phyloP scores from a whole-genome alignment of 140 eudicot genomes.

The Cichorium intybus region DNA sequence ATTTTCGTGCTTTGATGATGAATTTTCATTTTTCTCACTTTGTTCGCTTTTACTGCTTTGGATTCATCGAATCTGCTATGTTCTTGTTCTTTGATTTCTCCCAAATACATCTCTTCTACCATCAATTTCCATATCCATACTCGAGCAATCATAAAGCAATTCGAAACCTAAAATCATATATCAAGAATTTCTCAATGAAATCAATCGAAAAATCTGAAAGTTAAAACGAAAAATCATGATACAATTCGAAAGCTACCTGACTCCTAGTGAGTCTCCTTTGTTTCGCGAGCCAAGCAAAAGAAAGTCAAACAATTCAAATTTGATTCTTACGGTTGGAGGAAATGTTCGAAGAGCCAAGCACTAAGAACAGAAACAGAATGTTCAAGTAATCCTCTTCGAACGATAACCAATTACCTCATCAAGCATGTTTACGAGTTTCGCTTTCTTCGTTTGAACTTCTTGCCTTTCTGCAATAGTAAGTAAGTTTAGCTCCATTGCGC shows the following conservation, averaged over 20 bases:
- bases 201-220: background rate
- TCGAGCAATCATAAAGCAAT: slow-evolving; percentile 96
- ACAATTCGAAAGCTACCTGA: no score
- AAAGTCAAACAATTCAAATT: background rate
- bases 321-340: slow-evolving; percentile 80
- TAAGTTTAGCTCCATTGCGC: slow-evolving; percentile 42
- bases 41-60: slow-evolving; percentile 41
- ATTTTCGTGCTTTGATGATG: slow-evolving; percentile 30
- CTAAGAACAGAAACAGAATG: slow-evolving; percentile 93
- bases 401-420: slow-evolving; percentile 61
- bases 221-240: no score
- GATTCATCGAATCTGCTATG: slow-evolving; percentile 37
- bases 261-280: slow-evolving; percentile 89
- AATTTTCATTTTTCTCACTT: slow-evolving; percentile 44
- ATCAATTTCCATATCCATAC: slow-evolving; percentile 96
- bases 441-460: slow-evolving; percentile 90
- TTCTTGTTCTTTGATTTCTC: slow-evolving; percentile 70
- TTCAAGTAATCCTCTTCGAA: slow-evolving; percentile 72
- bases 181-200: background rate
- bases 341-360: slow-evolving; percentile 95
- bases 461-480: slow-evolving; percentile 70
- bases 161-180: slow-evolving; percentile 58
- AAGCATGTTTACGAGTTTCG: slow-evolving; percentile 81
- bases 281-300: slow-evolving; percentile 51
- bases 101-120: slow-evolving; percentile 97